Conservation (phyloP, 805 yeast genomes). For the Candida tallmaniae region DNA sequence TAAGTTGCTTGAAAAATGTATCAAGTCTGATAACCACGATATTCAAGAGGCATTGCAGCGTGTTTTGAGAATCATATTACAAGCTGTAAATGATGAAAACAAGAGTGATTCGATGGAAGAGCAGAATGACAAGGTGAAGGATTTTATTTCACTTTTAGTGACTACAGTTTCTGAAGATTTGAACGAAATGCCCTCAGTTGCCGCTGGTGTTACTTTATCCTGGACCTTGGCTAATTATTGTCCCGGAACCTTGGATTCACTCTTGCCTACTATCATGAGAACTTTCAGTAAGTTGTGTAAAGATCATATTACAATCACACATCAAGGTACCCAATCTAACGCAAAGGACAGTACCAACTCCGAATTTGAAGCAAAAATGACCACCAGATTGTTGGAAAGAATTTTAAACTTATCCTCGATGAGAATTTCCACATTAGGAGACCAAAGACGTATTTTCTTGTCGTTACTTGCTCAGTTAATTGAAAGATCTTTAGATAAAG, state of each 20-base stretch:
- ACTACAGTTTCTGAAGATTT: conserved; percentile 78
- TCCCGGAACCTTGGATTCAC: conserved; percentile 69
- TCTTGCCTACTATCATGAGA: conserved; percentile 74
- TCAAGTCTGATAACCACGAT: conserved; percentile 79
- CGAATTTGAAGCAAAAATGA: conserved; percentile 76
- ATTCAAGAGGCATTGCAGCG: conserved; percentile 80
- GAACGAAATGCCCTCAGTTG: conserved; percentile 66
- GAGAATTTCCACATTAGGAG: conserved; percentile 85
- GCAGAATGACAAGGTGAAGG: conserved; percentile 57
- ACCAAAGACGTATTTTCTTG: conserved; percentile 84
- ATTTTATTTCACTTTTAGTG: conserved; percentile 57
- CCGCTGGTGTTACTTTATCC: conserved; percentile 79
- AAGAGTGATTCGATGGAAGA: conserved; percentile 44
- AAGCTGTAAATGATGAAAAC: conserved; percentile 52
- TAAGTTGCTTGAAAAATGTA: conserved; percentile 70
- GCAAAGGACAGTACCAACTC: conserved; percentile 28
- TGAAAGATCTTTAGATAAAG: conserved; percentile 80
- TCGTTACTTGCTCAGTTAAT: conserved; percentile 84
- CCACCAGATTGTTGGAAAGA: conserved; percentile 70
- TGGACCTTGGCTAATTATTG: conserved; percentile 77
- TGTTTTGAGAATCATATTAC: conserved; percentile 63
- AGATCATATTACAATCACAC: conserved; percentile 71
- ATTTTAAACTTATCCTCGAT: conserved; percentile 71
- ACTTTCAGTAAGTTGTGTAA: conserved; percentile 86
- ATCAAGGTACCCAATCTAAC: conserved; percentile 37